Conservation (phyloP, 2,329 filamentous ascomycete species). For the Talaromyces pinophilus region DNA sequence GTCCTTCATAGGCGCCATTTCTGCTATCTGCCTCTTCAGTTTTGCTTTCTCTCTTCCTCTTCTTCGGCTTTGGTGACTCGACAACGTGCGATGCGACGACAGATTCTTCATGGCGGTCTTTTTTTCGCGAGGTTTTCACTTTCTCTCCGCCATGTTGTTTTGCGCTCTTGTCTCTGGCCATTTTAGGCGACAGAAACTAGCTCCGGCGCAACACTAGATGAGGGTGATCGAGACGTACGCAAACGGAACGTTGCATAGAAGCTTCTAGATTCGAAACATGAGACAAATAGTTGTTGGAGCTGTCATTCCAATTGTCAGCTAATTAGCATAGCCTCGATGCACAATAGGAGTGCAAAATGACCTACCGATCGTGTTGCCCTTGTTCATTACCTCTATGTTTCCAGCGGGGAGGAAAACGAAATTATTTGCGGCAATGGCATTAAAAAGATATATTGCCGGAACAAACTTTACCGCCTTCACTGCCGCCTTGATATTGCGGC, state of each 20-base stretch:
- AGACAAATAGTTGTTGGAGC: not conserved
- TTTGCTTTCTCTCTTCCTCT: slow-evolving; percentile 33
- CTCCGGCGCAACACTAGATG: slow-evolving; percentile 1
- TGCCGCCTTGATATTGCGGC: slow-evolving; percentile 12
- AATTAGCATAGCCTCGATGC: not conserved
- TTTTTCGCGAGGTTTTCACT: not conserved
- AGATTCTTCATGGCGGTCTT: slow-evolving; percentile 1
- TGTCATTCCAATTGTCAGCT: no score
- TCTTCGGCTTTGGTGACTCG: slow-evolving; percentile 42
- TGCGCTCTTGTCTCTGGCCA: slow-evolving; percentile 8
- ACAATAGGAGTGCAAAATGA: no score
- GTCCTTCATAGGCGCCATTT: not conserved
- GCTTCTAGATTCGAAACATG: not conserved
- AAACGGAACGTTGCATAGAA: slow-evolving; percentile 13
- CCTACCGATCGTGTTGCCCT: not conserved
- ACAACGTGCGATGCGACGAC: not conserved
- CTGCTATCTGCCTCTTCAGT: not conserved
- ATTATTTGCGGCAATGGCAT: slow-evolving; percentile 11
- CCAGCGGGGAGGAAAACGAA: slow-evolving; percentile 7
- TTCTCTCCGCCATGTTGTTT: not conserved
- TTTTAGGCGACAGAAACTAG: slow-evolving; percentile 2
- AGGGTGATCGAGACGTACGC: slow-evolving; percentile 6
- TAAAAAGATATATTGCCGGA: slow-evolving; percentile 20
- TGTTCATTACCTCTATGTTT: not conserved
- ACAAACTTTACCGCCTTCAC: slow-evolving; percentile 20